Conservation (phyloP, 225 moss, liverwort and hornwort genomes). For the Sphagnum contortum region DNA sequence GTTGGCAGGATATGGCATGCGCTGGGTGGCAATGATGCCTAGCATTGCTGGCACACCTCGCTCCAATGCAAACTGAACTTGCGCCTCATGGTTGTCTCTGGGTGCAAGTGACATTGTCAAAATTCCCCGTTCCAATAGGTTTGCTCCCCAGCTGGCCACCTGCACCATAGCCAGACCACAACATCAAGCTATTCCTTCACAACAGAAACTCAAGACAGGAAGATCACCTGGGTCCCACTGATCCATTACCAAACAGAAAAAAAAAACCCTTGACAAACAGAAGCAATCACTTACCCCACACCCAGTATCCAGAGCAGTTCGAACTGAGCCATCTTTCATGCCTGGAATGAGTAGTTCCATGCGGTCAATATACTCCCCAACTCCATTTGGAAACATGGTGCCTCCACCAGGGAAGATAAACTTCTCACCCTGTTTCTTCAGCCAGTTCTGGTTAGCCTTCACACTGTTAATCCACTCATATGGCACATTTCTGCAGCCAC, state of each 20-base stretch:
- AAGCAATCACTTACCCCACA: conserved; percentile 64
- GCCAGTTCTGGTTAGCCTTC: conserved; percentile 95
- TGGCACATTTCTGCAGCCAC: conserved; percentile 66
- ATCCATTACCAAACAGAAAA: no score
- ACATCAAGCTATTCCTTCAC: no score
- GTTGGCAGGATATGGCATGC: conserved; percentile 83
- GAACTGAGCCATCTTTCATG: conserved; percentile 78
- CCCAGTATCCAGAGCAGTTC: conserved; percentile 60
- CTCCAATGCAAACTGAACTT: conserved; percentile 93
- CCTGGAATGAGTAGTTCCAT: conserved; percentile 90
- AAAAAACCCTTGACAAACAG: no score
- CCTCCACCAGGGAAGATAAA: conserved; percentile 93
- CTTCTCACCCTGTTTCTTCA: conserved; percentile 89
- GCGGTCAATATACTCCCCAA: conserved; percentile 66
- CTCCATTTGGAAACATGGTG: conserved; percentile 95
- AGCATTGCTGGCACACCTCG: conserved; percentile 95
- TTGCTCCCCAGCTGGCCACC: conserved; percentile 99
- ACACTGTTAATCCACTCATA: conserved; percentile 91
- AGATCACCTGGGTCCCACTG: no score
- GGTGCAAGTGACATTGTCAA: conserved; percentile 87
- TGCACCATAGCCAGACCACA: conserved; percentile 12
- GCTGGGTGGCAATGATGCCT: conserved; percentile 80
- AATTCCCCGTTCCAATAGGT: conserved; percentile 58
- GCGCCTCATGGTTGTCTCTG: conserved; percentile 93
- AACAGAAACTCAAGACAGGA: no score